Evolutionary conservation across 2,329 filamentous ascomycete genomes (phyloP).

Genomic region (Biscogniauxia sp.): DNA sequence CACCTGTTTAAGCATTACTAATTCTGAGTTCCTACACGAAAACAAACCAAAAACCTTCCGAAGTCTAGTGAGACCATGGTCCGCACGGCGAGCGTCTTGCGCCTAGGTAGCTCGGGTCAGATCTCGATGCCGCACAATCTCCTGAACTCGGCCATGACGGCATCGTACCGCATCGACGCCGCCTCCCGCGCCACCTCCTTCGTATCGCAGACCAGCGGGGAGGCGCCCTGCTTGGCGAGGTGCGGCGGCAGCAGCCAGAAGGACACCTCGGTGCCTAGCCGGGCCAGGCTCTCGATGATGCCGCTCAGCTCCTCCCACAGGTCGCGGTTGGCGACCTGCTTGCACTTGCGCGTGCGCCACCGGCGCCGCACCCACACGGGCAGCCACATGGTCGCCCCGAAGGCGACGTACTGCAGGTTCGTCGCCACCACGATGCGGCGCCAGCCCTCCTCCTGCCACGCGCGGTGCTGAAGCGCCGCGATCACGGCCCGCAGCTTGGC

Average conservation of each 20-base stretch:
- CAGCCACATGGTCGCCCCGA: conserved; percentile 40
- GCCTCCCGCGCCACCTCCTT: conserved; percentile 21
- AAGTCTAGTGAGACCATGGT: too few species aligned
- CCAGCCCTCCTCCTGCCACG: conserved; percentile 41
- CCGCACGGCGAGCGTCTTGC: background rate
- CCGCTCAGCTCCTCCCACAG: conserved; percentile 42
- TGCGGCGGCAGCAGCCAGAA: conserved; percentile 27
- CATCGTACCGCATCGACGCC: conserved; percentile 13
- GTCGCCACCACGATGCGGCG: conserved; percentile 44
- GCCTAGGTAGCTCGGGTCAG: background rate
- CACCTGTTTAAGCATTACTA: too few species aligned
- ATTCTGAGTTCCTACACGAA: too few species aligned
- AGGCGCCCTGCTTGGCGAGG: conserved; percentile 14
- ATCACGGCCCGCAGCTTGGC: conserved; percentile 44
- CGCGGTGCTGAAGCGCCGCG: conserved; percentile 40
- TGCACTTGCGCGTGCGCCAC: conserved; percentile 32
- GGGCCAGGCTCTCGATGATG: conserved; percentile 17
- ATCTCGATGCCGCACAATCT: conserved; percentile 26
- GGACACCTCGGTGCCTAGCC: conserved; percentile 24
- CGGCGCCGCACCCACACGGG: conserved; percentile 38
- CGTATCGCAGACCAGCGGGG: conserved; percentile 22
- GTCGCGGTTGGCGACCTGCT: conserved; percentile 38
- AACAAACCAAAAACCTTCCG: too few species aligned
- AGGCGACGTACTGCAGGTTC: conserved; percentile 45
- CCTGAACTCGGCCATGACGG: conserved; percentile 21